Evolutionary conservation across 1,284 basidiomycete species (phyloP).

Genomic region (Pyrrhoderma noxium): DNA sequence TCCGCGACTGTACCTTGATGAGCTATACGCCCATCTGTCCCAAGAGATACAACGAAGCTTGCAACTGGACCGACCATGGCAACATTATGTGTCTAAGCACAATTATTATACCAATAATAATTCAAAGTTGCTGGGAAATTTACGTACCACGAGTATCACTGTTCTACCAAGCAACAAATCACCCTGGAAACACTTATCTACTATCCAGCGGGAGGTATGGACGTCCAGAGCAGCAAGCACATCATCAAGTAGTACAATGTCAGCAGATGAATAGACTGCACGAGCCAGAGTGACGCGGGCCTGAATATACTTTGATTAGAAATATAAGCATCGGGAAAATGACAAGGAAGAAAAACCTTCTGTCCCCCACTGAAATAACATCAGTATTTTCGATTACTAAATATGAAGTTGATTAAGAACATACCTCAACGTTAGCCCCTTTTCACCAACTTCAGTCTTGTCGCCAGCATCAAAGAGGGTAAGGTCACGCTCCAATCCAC

Average conservation of each 20-base stretch:
- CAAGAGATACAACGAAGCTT: constrained; percentile 53
- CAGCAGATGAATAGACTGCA: constrained; percentile 58
- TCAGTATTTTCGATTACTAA: constrained; percentile 3
- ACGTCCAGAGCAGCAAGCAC: constrained; percentile 39
- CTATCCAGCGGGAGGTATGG: constrained; percentile 69
- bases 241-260: constrained; percentile 60
- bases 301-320: constrained; percentile 21
- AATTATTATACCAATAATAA: background rate
- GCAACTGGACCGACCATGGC: constrained; percentile 54
- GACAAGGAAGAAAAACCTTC: no score
- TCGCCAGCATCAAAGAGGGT: constrained; percentile 45
- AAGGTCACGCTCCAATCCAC: constrained; percentile 32
- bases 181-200: constrained; percentile 62
- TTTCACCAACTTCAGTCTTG: constrained; percentile 63
- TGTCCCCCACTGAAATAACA: constrained; percentile 55
- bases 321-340: background rate
- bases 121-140: background rate
- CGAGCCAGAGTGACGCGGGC: constrained; percentile 70
- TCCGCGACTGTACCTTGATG: constrained; percentile 42
- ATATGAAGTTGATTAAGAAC: constrained; percentile 10
- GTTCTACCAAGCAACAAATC: constrained; percentile 42
- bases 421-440: constrained; percentile 48
- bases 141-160: constrained; percentile 61
- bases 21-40: constrained; percentile 42
- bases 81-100: constrained; percentile 60